A percentile compares a stretch with the other conserved stretches of the same genome.
Evolutionary conservation across 176 grass and related monocot genomes (phyloP).

Genomic region (Carex cristatella): DNA sequence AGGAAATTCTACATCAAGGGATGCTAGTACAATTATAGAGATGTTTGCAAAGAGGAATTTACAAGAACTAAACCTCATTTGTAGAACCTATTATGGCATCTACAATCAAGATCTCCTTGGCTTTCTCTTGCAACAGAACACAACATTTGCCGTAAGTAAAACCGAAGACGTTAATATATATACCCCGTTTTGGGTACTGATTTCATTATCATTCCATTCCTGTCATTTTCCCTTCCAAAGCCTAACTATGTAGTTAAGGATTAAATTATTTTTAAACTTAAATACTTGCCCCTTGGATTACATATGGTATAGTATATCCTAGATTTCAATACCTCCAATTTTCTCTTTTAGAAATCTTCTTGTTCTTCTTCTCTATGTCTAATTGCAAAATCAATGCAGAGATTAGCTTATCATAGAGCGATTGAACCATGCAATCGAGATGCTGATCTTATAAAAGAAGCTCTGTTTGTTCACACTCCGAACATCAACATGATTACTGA

Average conservation of each 20-base stretch:
- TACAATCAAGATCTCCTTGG: slow-evolving; percentile 8
- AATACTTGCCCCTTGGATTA: not conserved
- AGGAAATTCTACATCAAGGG: slow-evolving; percentile 1
- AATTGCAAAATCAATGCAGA: not conserved
- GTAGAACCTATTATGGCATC: not conserved
- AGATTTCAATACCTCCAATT: not conserved
- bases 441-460: not conserved
- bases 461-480: not conserved
- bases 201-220: not conserved
- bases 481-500: not conserved
- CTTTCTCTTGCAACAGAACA: slow-evolving; percentile 10
- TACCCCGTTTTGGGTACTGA: not conserved
- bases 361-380: not conserved
- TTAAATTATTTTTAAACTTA: not conserved
- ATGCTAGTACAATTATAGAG: not conserved
- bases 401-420: not conserved
- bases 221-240: not conserved
- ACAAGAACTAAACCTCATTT: not conserved
- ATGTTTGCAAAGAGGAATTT: not conserved
- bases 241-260: not conserved
- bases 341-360: not conserved
- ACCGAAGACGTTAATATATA: not conserved
- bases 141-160: slow-evolving; percentile 3
- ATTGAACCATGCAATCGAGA: not conserved
- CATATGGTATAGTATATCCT: not conserved